Conservation (phyloP, 1,284 basidiomycete genomes). For the Cutaneotrichosporon cavernicola region DNA sequence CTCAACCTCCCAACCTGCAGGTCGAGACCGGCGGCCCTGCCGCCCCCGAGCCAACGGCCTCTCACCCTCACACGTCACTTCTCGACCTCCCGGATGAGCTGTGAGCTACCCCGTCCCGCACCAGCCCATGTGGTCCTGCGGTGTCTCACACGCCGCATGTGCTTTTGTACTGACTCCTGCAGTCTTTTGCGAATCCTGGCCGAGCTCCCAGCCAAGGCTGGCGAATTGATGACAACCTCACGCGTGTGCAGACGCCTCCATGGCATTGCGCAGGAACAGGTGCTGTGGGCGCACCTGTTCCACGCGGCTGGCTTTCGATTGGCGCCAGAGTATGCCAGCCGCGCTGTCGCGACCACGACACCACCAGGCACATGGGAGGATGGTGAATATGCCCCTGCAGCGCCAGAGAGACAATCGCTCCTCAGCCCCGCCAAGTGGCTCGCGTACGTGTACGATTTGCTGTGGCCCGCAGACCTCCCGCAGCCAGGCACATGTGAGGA, state of each 20-base stretch:
- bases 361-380: conserved; percentile 31
- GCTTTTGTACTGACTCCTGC: neutral
- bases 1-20: neutral
- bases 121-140: neutral
- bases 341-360: conserved; percentile 19
- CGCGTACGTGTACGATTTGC: conserved; percentile 2
- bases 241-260: conserved; percentile 30
- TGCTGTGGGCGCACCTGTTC: conserved; percentile 35
- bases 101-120: conserved; percentile 24
- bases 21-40: neutral
- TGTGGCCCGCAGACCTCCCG: conserved; percentile 1
- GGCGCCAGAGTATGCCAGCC: neutral
- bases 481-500: neutral
- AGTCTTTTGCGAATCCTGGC: conserved; percentile 36
- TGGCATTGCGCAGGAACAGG: conserved; percentile 29
- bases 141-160: neutral
- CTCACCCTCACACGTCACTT: neutral
- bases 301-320: conserved; percentile 25
- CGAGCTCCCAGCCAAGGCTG: conserved; percentile 30
- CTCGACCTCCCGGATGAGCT: conserved; percentile 41
- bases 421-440: conserved; percentile 1
- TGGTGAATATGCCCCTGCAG: conserved; percentile 5
- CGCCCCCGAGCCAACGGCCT: neutral
- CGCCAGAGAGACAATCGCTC: neutral
- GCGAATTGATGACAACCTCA: conserved; percentile 24